Conservation (phyloP, 163 green algal species). For the Scenedesmus sp. region DNA sequence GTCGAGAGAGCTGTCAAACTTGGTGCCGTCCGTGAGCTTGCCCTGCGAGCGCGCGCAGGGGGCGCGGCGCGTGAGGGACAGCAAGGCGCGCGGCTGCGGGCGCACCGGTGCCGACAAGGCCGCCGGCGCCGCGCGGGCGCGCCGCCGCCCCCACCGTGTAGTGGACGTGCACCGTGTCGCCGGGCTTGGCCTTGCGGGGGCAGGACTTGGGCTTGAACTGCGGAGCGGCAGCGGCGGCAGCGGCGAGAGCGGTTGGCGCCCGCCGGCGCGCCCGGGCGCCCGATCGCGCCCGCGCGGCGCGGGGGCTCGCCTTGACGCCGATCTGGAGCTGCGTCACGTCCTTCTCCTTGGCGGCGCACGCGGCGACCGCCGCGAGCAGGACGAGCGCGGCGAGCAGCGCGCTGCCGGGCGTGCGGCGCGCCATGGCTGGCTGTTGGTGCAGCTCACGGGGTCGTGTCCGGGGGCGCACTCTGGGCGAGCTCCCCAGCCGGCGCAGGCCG, state of each 20-base stretch:
- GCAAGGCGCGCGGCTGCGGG: background rate
- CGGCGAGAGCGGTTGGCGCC: no score
- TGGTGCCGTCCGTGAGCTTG: constrained; percentile 69
- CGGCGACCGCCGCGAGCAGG: background rate
- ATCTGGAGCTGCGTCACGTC: constrained; percentile 63
- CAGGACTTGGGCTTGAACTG: constrained; percentile 53
- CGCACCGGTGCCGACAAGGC: no score
- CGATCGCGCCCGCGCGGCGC: no score
- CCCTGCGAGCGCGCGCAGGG: constrained; percentile 47
- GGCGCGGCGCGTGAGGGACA: no score
- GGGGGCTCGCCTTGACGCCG: constrained; percentile 58
- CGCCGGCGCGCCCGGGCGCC: no score
- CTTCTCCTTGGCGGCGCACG: constrained; percentile 38
- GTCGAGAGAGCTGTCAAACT: constrained; percentile 80
- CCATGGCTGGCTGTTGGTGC: no score
- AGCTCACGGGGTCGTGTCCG: no score
- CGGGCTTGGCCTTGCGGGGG: constrained; percentile 47
- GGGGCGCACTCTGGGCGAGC: no score
- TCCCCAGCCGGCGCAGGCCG: no score
- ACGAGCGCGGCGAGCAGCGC: background rate
- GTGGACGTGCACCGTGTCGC: constrained; percentile 65
- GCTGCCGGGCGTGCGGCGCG: no score
- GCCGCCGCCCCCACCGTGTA: constrained; percentile 60
- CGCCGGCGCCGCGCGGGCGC: no score
- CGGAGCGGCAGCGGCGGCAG: no score